Conservation (phyloP, 2,329 filamentous ascomycete species). For the Kalaharituber pfeilii region DNA sequence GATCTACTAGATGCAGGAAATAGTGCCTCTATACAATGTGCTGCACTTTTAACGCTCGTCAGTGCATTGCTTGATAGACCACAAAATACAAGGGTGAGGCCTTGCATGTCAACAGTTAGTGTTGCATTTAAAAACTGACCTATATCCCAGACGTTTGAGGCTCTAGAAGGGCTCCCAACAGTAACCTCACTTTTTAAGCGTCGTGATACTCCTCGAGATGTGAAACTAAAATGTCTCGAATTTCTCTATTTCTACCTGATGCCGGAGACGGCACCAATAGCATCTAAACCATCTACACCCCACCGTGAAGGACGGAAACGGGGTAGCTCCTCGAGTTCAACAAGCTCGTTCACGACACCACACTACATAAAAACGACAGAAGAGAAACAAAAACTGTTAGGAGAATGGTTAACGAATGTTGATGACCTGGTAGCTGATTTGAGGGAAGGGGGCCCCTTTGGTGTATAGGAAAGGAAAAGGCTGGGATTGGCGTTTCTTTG, state of each 20-base stretch:
- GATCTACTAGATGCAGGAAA: constrained; percentile 87
- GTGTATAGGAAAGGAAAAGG: background rate
- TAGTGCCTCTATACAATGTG: constrained; percentile 78
- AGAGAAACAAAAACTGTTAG: constrained; percentile 66
- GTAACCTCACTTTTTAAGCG: constrained; percentile 88
- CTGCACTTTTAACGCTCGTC: constrained; percentile 77
- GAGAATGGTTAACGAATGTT: constrained; percentile 62
- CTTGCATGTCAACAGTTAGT: background rate
- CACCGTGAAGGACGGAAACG: background rate
- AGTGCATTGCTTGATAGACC: constrained; percentile 75
- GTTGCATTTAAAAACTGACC: background rate
- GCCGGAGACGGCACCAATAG: constrained; percentile 46
- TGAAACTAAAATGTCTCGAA: constrained; percentile 91
- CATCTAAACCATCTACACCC: constrained; percentile 8
- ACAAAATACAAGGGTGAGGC: constrained; percentile 53
- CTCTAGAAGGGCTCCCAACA: constrained; percentile 75
- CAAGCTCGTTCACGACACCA: background rate
- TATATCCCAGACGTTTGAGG: constrained; percentile 49
- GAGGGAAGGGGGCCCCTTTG: constrained; percentile 17
- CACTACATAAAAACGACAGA: constrained; percentile 37
- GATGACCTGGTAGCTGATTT: constrained; percentile 74
- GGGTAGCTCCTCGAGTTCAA: background rate
- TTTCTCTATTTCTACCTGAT: constrained; percentile 98
- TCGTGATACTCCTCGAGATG: constrained; percentile 64
- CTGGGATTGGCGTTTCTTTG: background rate